phyloP scores from a whole-genome alignment of 78 protist species.

The Polysphondylium violaceum region DNA sequence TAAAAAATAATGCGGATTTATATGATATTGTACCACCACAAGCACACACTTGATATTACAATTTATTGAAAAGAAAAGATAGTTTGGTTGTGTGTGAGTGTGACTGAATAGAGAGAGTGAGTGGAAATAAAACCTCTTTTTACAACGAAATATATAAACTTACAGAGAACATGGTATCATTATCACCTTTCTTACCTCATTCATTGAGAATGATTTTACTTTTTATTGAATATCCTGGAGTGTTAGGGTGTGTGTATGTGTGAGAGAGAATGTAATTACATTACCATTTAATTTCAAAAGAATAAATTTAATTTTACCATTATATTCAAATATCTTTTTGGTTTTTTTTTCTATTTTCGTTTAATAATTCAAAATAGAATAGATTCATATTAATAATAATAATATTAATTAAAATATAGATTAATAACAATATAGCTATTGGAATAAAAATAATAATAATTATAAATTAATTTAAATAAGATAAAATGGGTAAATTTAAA shows the following conservation, averaged over 20 bases:
- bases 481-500: constrained; percentile 5
- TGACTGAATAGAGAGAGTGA: no score
- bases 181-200: no score
- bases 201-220: not conserved
- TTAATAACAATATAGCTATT: no score
- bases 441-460: not conserved
- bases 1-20: no score
- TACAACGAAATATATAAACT: no score
- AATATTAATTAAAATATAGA: not conserved
- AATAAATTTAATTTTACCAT: not conserved
- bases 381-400: not conserved
- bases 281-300: not conserved
- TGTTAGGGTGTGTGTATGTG: not conserved
- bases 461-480: not conserved
- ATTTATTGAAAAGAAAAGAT: no score
- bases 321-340: not conserved
- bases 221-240: not conserved
- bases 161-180: no score
- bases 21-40: no score
- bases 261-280: not conserved
- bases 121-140: no score
- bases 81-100: no score
- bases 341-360: not conserved
- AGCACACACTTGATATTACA: no score
- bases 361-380: not conserved